A percentile compares a stretch with the other conserved stretches of the same genome.
Evolutionary conservation across 2,329 filamentous ascomycete species (phyloP).

Genomic region (Epichloe hybrida): DNA sequence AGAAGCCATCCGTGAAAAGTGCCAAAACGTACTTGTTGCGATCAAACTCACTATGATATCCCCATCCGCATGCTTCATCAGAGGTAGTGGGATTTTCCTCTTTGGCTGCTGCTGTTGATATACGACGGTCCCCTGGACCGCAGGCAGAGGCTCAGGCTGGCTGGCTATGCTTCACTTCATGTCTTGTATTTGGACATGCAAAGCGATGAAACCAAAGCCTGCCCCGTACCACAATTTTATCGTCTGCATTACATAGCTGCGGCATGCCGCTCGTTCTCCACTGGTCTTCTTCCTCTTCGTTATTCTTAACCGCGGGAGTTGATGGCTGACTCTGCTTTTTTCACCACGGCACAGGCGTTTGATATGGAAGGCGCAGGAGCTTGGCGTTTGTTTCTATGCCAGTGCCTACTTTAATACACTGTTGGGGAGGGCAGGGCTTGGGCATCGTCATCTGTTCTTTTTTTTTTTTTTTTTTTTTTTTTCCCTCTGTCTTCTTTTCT

Average conservation of each 20-base stretch:
- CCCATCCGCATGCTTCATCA: background rate
- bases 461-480: background rate
- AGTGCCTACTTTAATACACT: background rate
- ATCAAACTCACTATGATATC: slow-evolving; percentile 2
- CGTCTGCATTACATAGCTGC: too few relatives aligned
- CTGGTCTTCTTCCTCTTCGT: background rate
- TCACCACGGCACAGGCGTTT: background rate
- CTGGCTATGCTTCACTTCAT: background rate
- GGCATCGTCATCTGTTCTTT: background rate
- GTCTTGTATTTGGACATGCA: background rate
- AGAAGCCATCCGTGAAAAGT: slow-evolving; percentile 9
- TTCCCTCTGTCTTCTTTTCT: background rate
- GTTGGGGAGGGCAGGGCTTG: background rate
- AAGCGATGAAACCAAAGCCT: background rate
- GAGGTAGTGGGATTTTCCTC: background rate
- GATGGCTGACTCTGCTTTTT: background rate
- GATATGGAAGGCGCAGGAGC: background rate
- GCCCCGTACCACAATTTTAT: background rate
- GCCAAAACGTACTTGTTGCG: slow-evolving; percentile 1
- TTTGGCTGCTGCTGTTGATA: background rate
- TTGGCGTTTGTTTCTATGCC: background rate
- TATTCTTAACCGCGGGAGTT: background rate
- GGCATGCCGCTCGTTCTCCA: too few relatives aligned
- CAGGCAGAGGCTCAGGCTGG: too few relatives aligned
- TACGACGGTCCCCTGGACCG: too few relatives aligned